Evolutionary conservation across 148 eudicot species (phyloP).

Genomic region (Chenopodium quinoa): DNA sequence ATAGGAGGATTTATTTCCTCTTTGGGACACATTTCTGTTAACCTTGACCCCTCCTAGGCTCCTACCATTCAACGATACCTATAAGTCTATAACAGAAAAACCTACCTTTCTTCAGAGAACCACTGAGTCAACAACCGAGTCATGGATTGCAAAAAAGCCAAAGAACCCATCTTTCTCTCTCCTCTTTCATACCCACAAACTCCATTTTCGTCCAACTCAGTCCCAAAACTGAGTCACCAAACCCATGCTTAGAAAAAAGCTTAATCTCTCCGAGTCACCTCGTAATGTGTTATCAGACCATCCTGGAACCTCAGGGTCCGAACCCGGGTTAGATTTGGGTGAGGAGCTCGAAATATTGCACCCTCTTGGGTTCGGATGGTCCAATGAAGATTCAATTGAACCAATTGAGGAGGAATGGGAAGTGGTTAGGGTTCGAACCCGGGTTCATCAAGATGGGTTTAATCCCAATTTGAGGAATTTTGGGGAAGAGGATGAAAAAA

Average conservation of each 20-base stretch:
- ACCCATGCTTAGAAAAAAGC: constrained; percentile 38
- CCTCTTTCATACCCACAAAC: not conserved
- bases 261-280: constrained; percentile 38
- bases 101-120: constrained; percentile 21
- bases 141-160: not conserved
- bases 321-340: constrained; percentile 30
- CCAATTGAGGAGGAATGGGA: constrained; percentile 31
- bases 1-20: no score
- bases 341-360: constrained; percentile 50
- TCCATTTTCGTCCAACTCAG: not conserved
- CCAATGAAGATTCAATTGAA: constrained; percentile 13
- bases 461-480: constrained; percentile 22
- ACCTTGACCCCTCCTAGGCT: no score
- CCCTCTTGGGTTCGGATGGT: constrained; percentile 31
- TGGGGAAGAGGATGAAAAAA: constrained; percentile 44
- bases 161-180: constrained; percentile 1
- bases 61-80: constrained; percentile 13
- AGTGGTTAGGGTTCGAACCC: constrained; percentile 10
- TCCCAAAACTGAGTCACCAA: constrained; percentile 6
- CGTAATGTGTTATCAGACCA: constrained; percentile 16
- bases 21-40: no score
- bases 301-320: constrained; percentile 25
- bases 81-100: not conserved
- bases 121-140: not conserved
- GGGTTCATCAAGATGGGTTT: constrained; percentile 1